Conservation (phyloP, 2,329 filamentous ascomycete genomes). For the Incumbomyces delicatus region DNA sequence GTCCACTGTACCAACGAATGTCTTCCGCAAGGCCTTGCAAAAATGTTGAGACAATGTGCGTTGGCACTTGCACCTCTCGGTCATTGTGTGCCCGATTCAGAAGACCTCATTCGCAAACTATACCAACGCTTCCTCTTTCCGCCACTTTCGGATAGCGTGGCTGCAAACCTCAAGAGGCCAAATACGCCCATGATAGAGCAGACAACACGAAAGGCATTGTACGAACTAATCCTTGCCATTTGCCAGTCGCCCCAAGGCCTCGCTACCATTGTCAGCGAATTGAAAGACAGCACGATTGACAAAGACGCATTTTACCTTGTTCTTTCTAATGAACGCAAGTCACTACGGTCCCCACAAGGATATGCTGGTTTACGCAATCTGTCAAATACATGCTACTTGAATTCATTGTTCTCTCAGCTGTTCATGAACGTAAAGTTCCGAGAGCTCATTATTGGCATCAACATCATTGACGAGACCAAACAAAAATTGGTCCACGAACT, state of each 20-base stretch:
- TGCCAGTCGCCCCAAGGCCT: conserved; percentile 44
- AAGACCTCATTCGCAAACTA: conserved; percentile 41
- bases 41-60: conserved; percentile 28
- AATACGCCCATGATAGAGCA: conserved; percentile 43
- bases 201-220: conserved; percentile 49
- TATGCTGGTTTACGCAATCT: conserved; percentile 88
- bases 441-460: conserved; percentile 60
- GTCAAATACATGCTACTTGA: conserved; percentile 94
- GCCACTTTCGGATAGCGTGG: conserved; percentile 28
- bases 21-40: conserved; percentile 26
- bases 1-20: conserved; percentile 22
- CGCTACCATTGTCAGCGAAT: conserved; percentile 15
- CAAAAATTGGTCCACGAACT: conserved; percentile 67
- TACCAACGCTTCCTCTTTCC: conserved; percentile 61
- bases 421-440: conserved; percentile 93
- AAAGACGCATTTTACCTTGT: conserved; percentile 14
- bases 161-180: conserved; percentile 23
- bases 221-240: conserved; percentile 50
- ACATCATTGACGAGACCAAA: conserved; percentile 45
- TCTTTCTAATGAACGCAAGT: conserved; percentile 15
- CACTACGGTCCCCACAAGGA: conserved; percentile 62
- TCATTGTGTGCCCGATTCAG: conserved; percentile 18
- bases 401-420: conserved; percentile 85
- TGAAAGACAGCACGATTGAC: conserved; percentile 15
- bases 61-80: conserved; percentile 9